Base-by-base conservation (phyloP, 208 protist species). In the Crithidia sp. region DNA sequence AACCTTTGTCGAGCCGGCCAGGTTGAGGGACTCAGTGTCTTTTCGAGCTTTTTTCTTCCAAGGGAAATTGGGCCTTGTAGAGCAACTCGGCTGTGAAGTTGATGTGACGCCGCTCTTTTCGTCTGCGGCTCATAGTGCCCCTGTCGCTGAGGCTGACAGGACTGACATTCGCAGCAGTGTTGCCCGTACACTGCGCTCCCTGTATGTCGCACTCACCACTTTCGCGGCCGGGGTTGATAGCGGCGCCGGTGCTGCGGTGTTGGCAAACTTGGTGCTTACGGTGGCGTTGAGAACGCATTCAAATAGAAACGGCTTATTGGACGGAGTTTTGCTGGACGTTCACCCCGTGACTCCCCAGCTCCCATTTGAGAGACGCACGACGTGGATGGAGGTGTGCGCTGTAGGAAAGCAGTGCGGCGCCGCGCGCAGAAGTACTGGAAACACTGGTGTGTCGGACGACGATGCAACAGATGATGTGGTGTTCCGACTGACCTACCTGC, bases 351-450 rank as follows among this genome's bases (percentile, higher is more conserved):
- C 47, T 8, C 76, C 76, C 17, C 65, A 69, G 69, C 37, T 81
- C 9, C 52, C 69, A 3, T 76, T 81, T 17, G 56, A 62, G 14
- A 53, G 70, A 36, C 69, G 49, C 49, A 68, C 74, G 9, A 58
- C 69, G 16, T 81, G 76, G 76, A 76, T 76, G 52, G 76, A 81
- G 45, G 71, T 81, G 36, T 81, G 76, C 40, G 64, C 76, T 5
- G 45, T 81, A 7, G 76, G 76, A 8, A 61, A 60, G 43, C 76
- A 73, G 57, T 50, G 40, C 16, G 28, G 37, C 16, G 52, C 28
- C 14, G 57, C 44, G 0, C 40, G 40, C 64, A 53, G 4, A 8
- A 17, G 16, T 9, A 55, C 2, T 17, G 53, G 9, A 37, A 7
- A 4, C 43, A 71, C 4, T 28, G 17, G n/a, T 36, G 70, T 10